phyloP scores from a whole-genome alignment of 2,329 filamentous ascomycete genomes.

The Penicillium sp. region DNA sequence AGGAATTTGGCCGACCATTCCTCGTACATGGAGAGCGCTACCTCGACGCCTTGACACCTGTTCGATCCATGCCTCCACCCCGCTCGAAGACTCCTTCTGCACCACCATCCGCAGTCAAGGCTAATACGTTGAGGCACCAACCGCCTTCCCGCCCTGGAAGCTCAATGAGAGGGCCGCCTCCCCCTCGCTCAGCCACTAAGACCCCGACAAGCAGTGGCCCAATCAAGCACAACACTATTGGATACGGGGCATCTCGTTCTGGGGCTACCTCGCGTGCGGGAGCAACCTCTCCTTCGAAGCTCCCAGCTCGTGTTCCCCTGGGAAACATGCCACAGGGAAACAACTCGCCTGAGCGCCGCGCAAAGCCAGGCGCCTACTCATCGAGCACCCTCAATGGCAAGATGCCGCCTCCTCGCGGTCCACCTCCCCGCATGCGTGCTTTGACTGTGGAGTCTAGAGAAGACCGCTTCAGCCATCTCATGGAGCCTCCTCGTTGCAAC shows the following conservation, averaged over 20 bases:
- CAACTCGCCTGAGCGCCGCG: conserved; percentile 78
- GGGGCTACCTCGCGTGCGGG: conserved; percentile 36
- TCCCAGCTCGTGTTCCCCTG: conserved; percentile 49
- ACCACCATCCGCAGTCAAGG: conserved; percentile 31
- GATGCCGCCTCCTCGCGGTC: conserved; percentile 57
- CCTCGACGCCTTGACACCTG: conserved; percentile 72
- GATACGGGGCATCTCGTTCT: conserved; percentile 23
- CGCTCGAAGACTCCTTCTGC: conserved; percentile 49
- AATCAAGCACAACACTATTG: conserved; percentile 43
- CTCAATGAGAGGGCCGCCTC: conserved; percentile 41
- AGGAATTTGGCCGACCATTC: conserved; percentile 92
- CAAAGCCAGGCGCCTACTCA: conserved; percentile 43
- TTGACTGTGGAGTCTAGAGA: conserved; percentile 60
- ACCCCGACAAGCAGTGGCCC: conserved; percentile 47
- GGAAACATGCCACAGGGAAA: conserved; percentile 53
- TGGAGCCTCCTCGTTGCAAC: conserved; percentile 51
- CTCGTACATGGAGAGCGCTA: conserved; percentile 90
- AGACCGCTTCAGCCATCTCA: conserved; percentile 34
- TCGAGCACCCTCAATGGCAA: conserved; percentile 49
- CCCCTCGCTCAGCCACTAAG: conserved; percentile 48
- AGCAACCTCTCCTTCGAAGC: conserved; percentile 50
- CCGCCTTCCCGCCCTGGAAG: conserved; percentile 34
- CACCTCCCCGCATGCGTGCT: conserved; percentile 91
- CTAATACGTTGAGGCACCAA: conserved; percentile 26
- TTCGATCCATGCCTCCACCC: conserved; percentile 67